Evolutionary conservation across 1,139 yeast species (phyloP).

Genomic region (Kurtzmaniella quercitrusa): DNA sequence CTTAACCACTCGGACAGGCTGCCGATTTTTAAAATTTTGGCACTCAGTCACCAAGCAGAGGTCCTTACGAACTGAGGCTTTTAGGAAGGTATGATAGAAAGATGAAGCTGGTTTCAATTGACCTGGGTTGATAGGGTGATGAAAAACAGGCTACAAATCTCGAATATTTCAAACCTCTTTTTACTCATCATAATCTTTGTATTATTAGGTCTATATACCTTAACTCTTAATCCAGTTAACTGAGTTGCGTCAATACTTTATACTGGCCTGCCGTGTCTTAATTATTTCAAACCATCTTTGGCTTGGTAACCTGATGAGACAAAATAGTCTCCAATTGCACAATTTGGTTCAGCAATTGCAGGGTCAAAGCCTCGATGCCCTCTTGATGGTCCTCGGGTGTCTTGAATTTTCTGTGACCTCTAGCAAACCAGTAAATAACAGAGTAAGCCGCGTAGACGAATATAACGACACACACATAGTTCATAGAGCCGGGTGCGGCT

Average conservation of each 20-base stretch:
- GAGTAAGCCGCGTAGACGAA: conserved; percentile 23
- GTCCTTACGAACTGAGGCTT: no score
- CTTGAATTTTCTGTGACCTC: conserved; percentile 32
- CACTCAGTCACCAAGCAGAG: no score
- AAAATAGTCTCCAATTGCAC: conserved; percentile 21
- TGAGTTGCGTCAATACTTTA: no score
- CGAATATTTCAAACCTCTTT: no score
- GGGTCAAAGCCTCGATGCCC: conserved; percentile 21
- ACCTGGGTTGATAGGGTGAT: no score
- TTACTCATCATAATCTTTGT: no score
- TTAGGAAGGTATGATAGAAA: no score
- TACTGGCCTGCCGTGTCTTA: conserved; percentile 5
- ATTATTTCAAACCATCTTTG: neutral
- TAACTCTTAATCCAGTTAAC: no score
- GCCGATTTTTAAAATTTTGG: conserved; percentile 1
- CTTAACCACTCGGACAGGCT: conserved; percentile 32
- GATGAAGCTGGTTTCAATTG: no score
- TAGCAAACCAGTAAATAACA: conserved; percentile 32
- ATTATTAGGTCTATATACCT: no score
- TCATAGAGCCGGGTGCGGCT: conserved; percentile 58
- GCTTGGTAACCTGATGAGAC: conserved; percentile 9
- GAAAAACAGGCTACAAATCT: no score
- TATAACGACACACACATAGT: conserved; percentile 66
- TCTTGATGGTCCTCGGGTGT: conserved; percentile 22
- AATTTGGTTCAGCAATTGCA: conserved; percentile 24